Evolutionary conservation across 202 grass and related monocot genomes (phyloP).

Genomic region (Saccharum hybrid): DNA sequence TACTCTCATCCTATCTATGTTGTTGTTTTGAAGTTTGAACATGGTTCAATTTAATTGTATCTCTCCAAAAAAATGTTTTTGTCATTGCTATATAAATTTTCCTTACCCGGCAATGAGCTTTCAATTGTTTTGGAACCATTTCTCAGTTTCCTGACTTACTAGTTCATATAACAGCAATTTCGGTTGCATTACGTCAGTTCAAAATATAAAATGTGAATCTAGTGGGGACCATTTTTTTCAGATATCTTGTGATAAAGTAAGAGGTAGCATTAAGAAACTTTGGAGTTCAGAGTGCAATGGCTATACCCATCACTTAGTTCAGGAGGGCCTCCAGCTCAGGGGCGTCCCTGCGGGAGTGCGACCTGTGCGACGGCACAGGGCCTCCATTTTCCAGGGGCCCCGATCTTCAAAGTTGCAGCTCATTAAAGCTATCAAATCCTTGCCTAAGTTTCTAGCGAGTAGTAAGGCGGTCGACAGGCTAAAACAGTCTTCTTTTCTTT

Average conservation of each 20-base stretch:
- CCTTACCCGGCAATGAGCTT: slow-evolving; percentile 5
- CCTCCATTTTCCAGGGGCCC: too few relatives aligned
- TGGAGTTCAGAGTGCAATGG: background rate
- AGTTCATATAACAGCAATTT: background rate
- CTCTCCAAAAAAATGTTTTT: background rate
- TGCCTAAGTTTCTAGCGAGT: too few relatives aligned
- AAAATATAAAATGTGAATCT: background rate
- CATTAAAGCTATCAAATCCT: too few relatives aligned
- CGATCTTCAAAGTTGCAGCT: too few relatives aligned
- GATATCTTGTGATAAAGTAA: slow-evolving; percentile 41
- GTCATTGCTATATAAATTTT: background rate
- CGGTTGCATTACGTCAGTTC: background rate
- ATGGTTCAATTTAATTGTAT: slow-evolving; percentile 4
- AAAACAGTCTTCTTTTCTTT: too few relatives aligned
- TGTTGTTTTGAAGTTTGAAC: background rate
- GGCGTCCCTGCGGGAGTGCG: too few relatives aligned
- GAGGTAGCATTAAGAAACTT: slow-evolving; percentile 34
- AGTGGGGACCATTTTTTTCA: slow-evolving; percentile 7
- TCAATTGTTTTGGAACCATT: background rate
- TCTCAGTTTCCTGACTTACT: background rate
- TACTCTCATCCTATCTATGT: background rate
- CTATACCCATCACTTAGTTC: slow-evolving; percentile 49
- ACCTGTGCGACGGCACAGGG: too few relatives aligned
- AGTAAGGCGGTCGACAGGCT: too few relatives aligned
- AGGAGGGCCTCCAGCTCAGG: slow-evolving; percentile 46